These are phyloP conservation scores for Penicillium sp. DNA, from an alignment of 2,329 filamentous ascomycete species.

Conservation along the genomic window DNA sequence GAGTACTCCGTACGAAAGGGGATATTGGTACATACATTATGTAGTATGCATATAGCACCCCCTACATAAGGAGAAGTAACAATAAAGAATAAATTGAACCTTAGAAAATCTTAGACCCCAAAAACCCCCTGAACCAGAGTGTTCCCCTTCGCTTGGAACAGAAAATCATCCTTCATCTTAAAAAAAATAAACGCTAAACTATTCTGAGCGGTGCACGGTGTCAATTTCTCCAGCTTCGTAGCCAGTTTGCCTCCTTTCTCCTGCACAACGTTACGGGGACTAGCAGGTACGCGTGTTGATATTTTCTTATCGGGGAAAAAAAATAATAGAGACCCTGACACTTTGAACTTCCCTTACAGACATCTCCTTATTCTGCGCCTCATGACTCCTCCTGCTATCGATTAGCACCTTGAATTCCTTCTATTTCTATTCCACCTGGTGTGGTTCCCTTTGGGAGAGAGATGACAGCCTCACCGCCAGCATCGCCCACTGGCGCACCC, in stretches of 20 bases:
- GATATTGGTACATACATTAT: background rate
- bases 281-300: background rate
- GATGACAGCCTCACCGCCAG: conserved; percentile 70
- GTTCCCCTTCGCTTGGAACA: background rate
- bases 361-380: conserved; percentile 16
- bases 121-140: conserved; percentile 1
- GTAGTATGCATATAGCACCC: background rate
- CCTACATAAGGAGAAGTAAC: background rate
- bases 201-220: conserved; percentile 19
- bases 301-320: background rate
- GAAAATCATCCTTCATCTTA: conserved; percentile 25
- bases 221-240: conserved; percentile 15
- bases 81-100: background rate
- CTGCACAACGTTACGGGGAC: background rate
- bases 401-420: conserved; percentile 1
- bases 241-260: conserved; percentile 8
- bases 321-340: background rate
- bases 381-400: conserved; percentile 17
- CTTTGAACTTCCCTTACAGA: background rate
- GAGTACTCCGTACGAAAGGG: background rate
- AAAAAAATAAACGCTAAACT: conserved; percentile 19
- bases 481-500: conserved; percentile 57
- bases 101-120: background rate
- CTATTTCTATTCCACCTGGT: conserved; percentile 15
- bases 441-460: conserved; percentile 16